phyloP scores from a whole-genome alignment of 2,329 filamentous ascomycete genomes.

The Coleophoma crateriformis region DNA sequence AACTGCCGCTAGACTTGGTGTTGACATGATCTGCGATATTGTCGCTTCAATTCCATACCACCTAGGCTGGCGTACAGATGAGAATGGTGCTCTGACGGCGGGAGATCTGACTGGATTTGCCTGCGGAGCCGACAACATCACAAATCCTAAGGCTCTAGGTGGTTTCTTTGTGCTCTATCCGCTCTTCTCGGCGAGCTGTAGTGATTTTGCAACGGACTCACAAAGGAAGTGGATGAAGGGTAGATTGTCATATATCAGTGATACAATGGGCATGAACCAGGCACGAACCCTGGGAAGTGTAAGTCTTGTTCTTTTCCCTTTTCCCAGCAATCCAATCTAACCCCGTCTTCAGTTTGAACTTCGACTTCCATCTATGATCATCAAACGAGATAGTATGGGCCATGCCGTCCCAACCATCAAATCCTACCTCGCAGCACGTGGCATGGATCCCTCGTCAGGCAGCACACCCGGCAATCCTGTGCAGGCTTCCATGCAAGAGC shows the following conservation, averaged over 20 bases:
- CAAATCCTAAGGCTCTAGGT: constrained; percentile 43
- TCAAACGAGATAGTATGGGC: constrained; percentile 28
- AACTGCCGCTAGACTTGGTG: constrained; percentile 43
- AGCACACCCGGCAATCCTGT: constrained; percentile 24
- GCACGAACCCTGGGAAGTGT: constrained; percentile 50
- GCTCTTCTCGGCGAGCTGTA: constrained; percentile 44
- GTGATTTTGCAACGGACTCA: constrained; percentile 54
- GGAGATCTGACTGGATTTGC: constrained; percentile 36
- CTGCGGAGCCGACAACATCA: constrained; percentile 41
- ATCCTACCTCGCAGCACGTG: not conserved
- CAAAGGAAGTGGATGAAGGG: constrained; percentile 51
- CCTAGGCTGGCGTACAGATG: constrained; percentile 50
- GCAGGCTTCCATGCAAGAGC: constrained; percentile 40
- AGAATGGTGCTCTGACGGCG: constrained; percentile 26
- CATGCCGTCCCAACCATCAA: constrained; percentile 1
- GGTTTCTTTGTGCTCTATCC: constrained; percentile 58
- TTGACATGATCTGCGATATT: constrained; percentile 51
- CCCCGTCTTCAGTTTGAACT: constrained; percentile 40
- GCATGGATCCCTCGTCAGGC: constrained; percentile 23
- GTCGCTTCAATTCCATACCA: constrained; percentile 57
- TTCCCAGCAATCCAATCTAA: constrained; percentile 1
- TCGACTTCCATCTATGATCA: constrained; percentile 57
- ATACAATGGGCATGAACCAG: constrained; percentile 52
- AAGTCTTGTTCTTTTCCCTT: constrained; percentile 18
- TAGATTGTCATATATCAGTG: constrained; percentile 47